Evolutionary conservation across 768 basidiomycete genomes (phyloP), one percentile per base, ranked within the genome.

Genomic region (Boletus pseudo-olivaceus): DNA sequence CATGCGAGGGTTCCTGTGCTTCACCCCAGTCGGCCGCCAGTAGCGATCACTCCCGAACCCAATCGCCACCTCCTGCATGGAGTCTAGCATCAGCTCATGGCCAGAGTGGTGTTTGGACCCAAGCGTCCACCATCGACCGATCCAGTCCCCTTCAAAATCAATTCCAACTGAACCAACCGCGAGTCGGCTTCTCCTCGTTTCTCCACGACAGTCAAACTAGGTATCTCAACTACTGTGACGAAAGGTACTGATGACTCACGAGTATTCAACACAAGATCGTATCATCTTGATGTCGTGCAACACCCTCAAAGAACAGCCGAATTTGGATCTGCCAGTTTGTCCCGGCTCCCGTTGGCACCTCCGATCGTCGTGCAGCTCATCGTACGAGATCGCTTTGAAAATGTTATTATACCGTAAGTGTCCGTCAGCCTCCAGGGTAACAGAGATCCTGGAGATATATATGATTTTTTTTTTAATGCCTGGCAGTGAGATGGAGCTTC

Each of bases 281-380:
- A 94, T 68, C 82, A 87, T 45, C 84, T 97, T 17, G 85, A 90
- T 66, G 83, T 95, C 55, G 80, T 93, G 27, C 93, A 97, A 63
- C 87, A 94, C 55, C 93, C 93, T 10, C 78, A 82, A 58, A 80
- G 80, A 56, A 85, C 90, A 27, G 91, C 93, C 38, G 90, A 90
- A 67, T 93, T 92, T 70, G 87, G 88, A 44, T 74, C 79, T 47
- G 80, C 81, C 20, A 83, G 78, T 52, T 76, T 93, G 49, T 91
- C 89, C 55, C 86, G 90, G 45, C 73, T 93, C 49, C 89, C 93
- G 17, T 76, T 96, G 52, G 85, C 90, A 10, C 93, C 93, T 39
- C 89, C 93, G 7, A 78, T 90, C 29, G 82, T 97, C 55, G 88
- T 87, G 15, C 88, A 86, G 62, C 79, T 97, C 49, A 82, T 82